phyloP scores from a whole-genome alignment of 2,329 filamentous ascomycete genomes.

The Colletotrichum viniferum region DNA sequence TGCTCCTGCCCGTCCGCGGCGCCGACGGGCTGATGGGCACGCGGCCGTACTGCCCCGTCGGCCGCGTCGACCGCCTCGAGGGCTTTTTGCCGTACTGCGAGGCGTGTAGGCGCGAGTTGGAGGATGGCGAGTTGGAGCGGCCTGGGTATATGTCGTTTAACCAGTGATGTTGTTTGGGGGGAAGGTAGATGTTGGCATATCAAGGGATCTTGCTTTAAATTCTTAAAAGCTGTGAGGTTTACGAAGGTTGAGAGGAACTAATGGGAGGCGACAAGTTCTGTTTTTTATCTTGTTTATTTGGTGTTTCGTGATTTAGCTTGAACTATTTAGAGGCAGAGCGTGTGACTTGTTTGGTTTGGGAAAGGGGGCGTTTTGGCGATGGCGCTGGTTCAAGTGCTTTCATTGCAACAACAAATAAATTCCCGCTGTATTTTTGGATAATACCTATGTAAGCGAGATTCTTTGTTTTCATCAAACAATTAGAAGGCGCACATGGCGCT shows the following conservation, averaged over 20 bases:
- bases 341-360: rapidly evolving
- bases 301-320: too few relatives aligned
- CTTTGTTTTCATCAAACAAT: too few relatives aligned
- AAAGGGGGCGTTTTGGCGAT: background rate
- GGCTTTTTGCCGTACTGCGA: background rate
- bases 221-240: too few relatives aligned
- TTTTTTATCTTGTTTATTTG: too few relatives aligned
- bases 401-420: rapidly evolving
- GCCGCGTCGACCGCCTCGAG: background rate
- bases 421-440: background rate
- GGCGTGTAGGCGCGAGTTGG: background rate
- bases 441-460: too few relatives aligned
- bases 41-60: background rate
- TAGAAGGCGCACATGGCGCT: background rate
- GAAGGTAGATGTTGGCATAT: too few relatives aligned
- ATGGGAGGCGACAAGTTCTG: too few relatives aligned
- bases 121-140: background rate
- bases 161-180: rapidly evolving
- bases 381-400: rapidly evolving
- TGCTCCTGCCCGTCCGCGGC: background rate
- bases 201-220: too few relatives aligned
- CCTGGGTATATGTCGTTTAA: background rate
- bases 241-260: too few relatives aligned
- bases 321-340: too few relatives aligned
- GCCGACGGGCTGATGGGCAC: background rate